A percentile compares a stretch with the other conserved stretches of the same genome.
These are phyloP conservation scores for Delitschia confertaspora DNA, from an alignment of 495 filamentous ascomycete genomes.

Conservation along the genomic window DNA sequence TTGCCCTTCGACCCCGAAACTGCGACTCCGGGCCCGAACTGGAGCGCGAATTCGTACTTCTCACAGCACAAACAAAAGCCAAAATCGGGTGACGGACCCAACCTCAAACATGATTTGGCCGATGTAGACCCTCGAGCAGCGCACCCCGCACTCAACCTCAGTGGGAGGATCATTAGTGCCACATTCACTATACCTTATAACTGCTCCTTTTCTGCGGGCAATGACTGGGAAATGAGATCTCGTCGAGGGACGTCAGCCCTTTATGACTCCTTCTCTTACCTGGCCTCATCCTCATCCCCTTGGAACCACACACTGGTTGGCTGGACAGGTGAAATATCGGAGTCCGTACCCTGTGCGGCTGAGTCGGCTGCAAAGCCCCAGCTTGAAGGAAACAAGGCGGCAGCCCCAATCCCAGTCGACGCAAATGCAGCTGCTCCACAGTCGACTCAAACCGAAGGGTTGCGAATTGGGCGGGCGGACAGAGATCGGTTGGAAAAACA, in stretches of 20 bases:
- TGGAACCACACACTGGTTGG: slow-evolving; percentile 86
- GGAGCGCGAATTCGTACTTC: slow-evolving; percentile 31
- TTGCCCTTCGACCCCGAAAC: slow-evolving; percentile 15
- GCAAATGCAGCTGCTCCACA: slow-evolving; percentile 43
- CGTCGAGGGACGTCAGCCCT: slow-evolving; percentile 80
- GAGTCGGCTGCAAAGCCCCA: slow-evolving; percentile 30
- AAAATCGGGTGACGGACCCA: slow-evolving; percentile 45
- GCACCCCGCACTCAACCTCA: slow-evolving; percentile 61
- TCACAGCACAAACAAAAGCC: slow-evolving; percentile 31
- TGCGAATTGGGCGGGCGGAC: slow-evolving; percentile 57
- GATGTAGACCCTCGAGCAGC: slow-evolving; percentile 52
- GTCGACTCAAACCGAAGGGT: slow-evolving; percentile 51
- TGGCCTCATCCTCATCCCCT: slow-evolving; percentile 61
- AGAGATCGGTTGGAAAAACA: slow-evolving; percentile 58
- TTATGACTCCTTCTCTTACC: slow-evolving; percentile 77
- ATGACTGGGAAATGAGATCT: slow-evolving; percentile 67
- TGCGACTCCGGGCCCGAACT: slow-evolving; percentile 22
- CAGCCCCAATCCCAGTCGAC: slow-evolving; percentile 65
- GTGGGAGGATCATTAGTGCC: slow-evolving; percentile 75
- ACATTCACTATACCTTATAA: slow-evolving; percentile 79
- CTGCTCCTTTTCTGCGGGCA: slow-evolving; percentile 54
- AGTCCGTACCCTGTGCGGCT: slow-evolving; percentile 35
- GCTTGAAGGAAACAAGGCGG: slow-evolving; percentile 47
- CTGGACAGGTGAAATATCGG: slow-evolving; percentile 82
- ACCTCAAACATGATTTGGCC: slow-evolving; percentile 42